Evolutionary conservation across 2,329 filamentous ascomycete genomes (phyloP).

Genomic region (Botrytis medusae): DNA sequence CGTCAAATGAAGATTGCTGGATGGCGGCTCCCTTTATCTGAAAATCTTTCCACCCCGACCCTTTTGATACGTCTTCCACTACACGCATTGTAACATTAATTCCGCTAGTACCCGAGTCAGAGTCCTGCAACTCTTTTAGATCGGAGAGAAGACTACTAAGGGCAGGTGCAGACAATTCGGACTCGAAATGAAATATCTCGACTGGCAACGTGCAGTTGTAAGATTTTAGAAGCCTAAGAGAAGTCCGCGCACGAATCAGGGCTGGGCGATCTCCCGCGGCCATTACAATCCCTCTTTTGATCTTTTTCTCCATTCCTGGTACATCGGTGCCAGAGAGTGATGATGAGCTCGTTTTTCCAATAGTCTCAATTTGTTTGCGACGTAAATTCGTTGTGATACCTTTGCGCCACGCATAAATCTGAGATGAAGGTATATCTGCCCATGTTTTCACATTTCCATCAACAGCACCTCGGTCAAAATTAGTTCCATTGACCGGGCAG

Average conservation of each 20-base stretch:
- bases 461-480: constrained; percentile 25
- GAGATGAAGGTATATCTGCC: constrained; percentile 24
- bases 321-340: neutral
- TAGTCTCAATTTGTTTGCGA: constrained; percentile 7
- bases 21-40: constrained; percentile 31
- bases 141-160: neutral
- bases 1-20: constrained; percentile 29
- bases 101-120: neutral
- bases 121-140: neutral
- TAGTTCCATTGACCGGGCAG: constrained; percentile 28
- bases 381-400: constrained; percentile 24
- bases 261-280: constrained; percentile 27
- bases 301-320: neutral
- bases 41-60: constrained; percentile 29
- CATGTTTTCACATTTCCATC: constrained; percentile 24
- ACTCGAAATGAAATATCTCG: constrained; percentile 30
- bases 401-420: constrained; percentile 27
- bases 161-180: constrained; percentile 22
- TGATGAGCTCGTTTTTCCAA: constrained; percentile 15
- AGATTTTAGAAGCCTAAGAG: constrained; percentile 26
- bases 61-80: constrained; percentile 27
- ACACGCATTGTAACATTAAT: constrained; percentile 24
- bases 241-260: constrained; percentile 27
- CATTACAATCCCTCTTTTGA: constrained; percentile 30
- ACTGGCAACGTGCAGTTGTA: constrained; percentile 31